Conservation (phyloP, 306 rosid species). For the Spatholobus suberectus region DNA sequence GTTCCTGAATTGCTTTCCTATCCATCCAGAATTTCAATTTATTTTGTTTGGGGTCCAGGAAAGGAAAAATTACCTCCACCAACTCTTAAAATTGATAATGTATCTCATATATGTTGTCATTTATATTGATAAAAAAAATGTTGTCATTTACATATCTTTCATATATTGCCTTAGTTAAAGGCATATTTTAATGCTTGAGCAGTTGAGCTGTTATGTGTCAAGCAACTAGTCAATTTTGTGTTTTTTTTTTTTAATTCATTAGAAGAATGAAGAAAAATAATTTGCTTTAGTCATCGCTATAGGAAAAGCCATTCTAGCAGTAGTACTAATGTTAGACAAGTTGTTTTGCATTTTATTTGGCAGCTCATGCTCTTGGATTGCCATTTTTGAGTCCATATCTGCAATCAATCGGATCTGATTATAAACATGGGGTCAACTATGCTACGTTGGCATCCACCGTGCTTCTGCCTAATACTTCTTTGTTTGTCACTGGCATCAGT, state of each 20-base stretch:
- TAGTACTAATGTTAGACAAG: neutral
- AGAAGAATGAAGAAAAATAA: neutral
- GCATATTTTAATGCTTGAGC: neutral
- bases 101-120: neutral
- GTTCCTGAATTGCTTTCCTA: neutral
- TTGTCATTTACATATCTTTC: neutral
- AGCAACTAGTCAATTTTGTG: neutral
- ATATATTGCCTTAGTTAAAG: neutral
- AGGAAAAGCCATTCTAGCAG: slow-evolving; percentile 2
- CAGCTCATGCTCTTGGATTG: slow-evolving; percentile 82
- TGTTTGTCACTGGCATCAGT: slow-evolving; percentile 58
- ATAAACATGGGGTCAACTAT: slow-evolving; percentile 72
- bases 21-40: neutral
- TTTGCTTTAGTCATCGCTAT: slow-evolving; percentile 1
- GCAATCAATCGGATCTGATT: slow-evolving; percentile 76
- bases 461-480: slow-evolving; percentile 68
- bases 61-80: neutral
- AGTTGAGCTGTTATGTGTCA: neutral
- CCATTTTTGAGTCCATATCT: slow-evolving; percentile 87
- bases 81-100: neutral
- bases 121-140: too few species aligned
- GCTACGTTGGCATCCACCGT: slow-evolving; percentile 91
- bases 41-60: neutral
- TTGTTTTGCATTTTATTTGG: slow-evolving; percentile 21
- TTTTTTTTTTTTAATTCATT: neutral